A percentile compares a stretch with the other conserved stretches of the same genome.
phyloP scores from a whole-genome alignment of 2,329 filamentous ascomycete species.

The Drechslerella dactyloides region DNA sequence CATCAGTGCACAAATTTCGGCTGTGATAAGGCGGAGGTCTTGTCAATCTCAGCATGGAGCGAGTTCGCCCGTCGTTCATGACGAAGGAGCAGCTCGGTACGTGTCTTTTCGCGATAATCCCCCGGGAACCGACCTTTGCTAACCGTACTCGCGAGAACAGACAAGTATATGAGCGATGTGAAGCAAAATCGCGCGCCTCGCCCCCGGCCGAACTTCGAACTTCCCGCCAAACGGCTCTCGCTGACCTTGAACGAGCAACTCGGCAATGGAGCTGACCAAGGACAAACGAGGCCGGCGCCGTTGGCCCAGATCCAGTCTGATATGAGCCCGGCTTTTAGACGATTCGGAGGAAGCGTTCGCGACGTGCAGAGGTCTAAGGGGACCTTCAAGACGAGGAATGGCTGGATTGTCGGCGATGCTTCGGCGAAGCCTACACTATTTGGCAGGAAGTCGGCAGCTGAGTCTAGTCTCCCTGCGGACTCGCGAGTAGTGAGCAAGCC shows the following conservation, averaged over 20 bases:
- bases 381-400: slow-evolving; percentile 32
- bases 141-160: slow-evolving; percentile 9
- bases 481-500: slow-evolving; percentile 9
- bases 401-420: slow-evolving; percentile 38
- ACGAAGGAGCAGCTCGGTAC: slow-evolving; percentile 55
- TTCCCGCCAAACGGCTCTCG: slow-evolving; percentile 36
- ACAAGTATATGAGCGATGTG: slow-evolving; percentile 45
- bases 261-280: neutral
- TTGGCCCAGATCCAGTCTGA: slow-evolving; percentile 22
- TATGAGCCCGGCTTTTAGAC: slow-evolving; percentile 28
- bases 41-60: slow-evolving; percentile 29
- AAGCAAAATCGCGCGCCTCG: slow-evolving; percentile 43
- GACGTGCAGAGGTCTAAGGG: slow-evolving; percentile 41
- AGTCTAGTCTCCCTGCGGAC: slow-evolving; percentile 20
- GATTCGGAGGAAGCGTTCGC: slow-evolving; percentile 39
- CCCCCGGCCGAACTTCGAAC: slow-evolving; percentile 41
- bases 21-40: slow-evolving; percentile 2
- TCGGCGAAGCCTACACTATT: slow-evolving; percentile 28
- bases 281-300: slow-evolving; percentile 28
- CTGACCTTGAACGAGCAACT: slow-evolving; percentile 23
- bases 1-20: neutral
- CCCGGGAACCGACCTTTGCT: slow-evolving; percentile 1
- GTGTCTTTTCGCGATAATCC: slow-evolving; percentile 16
- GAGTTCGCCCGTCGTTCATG: slow-evolving; percentile 54
- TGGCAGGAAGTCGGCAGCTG: slow-evolving; percentile 22